These are phyloP conservation scores for Rheum nobile DNA, from an alignment of 148 eudicot genomes.

Conservation along the genomic window DNA sequence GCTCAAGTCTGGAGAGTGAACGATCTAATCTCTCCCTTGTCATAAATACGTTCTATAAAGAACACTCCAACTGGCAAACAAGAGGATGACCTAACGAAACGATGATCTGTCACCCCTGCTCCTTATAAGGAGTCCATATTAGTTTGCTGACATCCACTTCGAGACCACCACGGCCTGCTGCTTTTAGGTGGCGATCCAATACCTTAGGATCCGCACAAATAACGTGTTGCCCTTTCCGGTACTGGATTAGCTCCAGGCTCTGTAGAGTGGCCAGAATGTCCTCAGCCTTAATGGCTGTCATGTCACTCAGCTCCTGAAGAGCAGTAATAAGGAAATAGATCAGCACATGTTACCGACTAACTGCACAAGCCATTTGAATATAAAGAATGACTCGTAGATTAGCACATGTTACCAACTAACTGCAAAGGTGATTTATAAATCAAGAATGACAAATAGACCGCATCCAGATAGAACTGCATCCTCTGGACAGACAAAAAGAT, in stretches of 20 bases:
- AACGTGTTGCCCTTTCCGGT: conserved; percentile 92
- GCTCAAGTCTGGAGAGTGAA: neutral
- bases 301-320: conserved; percentile 83
- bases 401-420: neutral
- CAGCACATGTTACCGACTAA: neutral
- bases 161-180: conserved; percentile 94
- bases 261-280: conserved; percentile 85
- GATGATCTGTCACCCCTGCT: conserved; percentile 32
- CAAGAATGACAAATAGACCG: neutral
- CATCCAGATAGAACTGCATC: neutral
- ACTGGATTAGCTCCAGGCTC: conserved; percentile 77
- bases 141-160: conserved; percentile 81
- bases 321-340: neutral
- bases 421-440: neutral
- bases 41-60: neutral
- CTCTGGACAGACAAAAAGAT: neutral
- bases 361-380: neutral
- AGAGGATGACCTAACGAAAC: neutral
- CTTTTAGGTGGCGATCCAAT: conserved; percentile 90
- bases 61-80: neutral
- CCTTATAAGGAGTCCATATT: conserved; percentile 96
- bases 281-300: conserved; percentile 94
- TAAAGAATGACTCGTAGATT: neutral
- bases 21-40: neutral
- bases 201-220: conserved; percentile 96